Conservation (phyloP, 148 eudicot species). For the Drosera capensis region DNA sequence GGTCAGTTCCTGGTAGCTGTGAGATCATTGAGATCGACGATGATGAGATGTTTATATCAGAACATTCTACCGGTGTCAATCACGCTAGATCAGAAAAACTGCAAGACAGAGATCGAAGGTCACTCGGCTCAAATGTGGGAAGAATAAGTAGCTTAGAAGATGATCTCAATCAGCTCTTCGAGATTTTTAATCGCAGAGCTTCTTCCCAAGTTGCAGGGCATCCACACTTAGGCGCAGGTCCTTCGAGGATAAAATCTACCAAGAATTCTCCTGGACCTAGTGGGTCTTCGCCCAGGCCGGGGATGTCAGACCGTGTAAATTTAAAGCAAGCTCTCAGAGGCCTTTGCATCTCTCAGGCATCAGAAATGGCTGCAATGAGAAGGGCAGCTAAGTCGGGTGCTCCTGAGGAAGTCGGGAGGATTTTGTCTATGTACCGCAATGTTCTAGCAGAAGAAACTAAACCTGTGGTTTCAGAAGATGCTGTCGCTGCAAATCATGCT, state of each 20-base stretch:
- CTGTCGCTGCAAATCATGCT: slow-evolving; percentile 1
- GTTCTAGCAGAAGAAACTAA: slow-evolving; percentile 34
- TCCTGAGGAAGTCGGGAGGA: slow-evolving; percentile 48
- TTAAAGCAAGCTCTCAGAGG: slow-evolving; percentile 88
- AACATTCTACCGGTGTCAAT: slow-evolving; percentile 15
- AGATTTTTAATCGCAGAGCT: slow-evolving; percentile 44
- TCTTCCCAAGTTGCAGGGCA: slow-evolving; percentile 29
- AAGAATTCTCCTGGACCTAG: slow-evolving; percentile 44
- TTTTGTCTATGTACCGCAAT: slow-evolving; percentile 31
- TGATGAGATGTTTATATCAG: slow-evolving; percentile 20
- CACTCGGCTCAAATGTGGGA: slow-evolving; percentile 34
- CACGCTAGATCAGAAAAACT: slow-evolving; percentile 16
- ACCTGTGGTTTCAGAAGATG: slow-evolving; percentile 19
- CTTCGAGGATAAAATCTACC: slow-evolving; percentile 37
- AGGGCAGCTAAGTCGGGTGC: slow-evolving; percentile 34
- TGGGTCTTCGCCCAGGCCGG: slow-evolving; percentile 46
- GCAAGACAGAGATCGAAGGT: slow-evolving; percentile 26
- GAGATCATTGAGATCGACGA: slow-evolving; percentile 65
- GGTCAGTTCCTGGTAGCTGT: slow-evolving; percentile 35
- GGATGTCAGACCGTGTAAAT: slow-evolving; percentile 63
- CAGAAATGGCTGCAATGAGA: slow-evolving; percentile 81
- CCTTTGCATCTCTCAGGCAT: slow-evolving; percentile 85
- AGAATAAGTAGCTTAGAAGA: slow-evolving; percentile 43
- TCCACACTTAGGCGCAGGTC: slow-evolving; percentile 15
- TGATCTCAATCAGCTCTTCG: slow-evolving; percentile 85